Evolutionary conservation across 805 yeast species (phyloP).

Genomic region (Saccharomycopsis capsularis): DNA sequence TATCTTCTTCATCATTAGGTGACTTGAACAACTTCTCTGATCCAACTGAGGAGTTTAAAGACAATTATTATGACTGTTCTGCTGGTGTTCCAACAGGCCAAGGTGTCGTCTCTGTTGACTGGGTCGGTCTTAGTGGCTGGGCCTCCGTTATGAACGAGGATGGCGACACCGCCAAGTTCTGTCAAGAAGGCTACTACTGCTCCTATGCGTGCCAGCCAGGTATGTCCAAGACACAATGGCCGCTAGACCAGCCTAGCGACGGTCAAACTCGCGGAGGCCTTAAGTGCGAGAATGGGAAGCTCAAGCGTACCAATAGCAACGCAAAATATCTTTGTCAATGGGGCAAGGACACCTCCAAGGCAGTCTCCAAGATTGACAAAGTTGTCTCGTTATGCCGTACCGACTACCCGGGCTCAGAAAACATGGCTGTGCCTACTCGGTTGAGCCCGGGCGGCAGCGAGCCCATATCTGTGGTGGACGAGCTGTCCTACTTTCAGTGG

Average conservation of each 20-base stretch:
- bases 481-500: constrained; percentile 75
- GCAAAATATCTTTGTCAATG: constrained; percentile 73
- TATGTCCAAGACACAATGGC: constrained; percentile 99
- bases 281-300: constrained; percentile 71
- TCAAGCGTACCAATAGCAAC: constrained; percentile 71
- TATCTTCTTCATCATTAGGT: constrained; percentile 34
- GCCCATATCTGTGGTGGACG: constrained; percentile 75
- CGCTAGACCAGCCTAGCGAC: constrained; percentile 71
- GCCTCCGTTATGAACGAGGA: constrained; percentile 57
- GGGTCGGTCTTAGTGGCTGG: constrained; percentile 76
- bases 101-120: constrained; percentile 73
- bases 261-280: constrained; percentile 96
- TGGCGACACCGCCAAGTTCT: constrained; percentile 57
- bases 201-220: constrained; percentile 98
- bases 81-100: constrained; percentile 63
- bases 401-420: constrained; percentile 98
- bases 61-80: constrained; percentile 62
- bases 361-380: constrained; percentile 48
- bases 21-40: constrained; percentile 48
- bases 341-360: constrained; percentile 53
- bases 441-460: constrained; percentile 57
- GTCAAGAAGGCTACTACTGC: constrained; percentile 89
- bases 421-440: constrained; percentile 91
- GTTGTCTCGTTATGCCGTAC: constrained; percentile 92
- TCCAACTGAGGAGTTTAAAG: constrained; percentile 57